These are phyloP conservation scores for Ogataea saltuana DNA, from an alignment of 805 yeast species.

Conservation along the genomic window DNA sequence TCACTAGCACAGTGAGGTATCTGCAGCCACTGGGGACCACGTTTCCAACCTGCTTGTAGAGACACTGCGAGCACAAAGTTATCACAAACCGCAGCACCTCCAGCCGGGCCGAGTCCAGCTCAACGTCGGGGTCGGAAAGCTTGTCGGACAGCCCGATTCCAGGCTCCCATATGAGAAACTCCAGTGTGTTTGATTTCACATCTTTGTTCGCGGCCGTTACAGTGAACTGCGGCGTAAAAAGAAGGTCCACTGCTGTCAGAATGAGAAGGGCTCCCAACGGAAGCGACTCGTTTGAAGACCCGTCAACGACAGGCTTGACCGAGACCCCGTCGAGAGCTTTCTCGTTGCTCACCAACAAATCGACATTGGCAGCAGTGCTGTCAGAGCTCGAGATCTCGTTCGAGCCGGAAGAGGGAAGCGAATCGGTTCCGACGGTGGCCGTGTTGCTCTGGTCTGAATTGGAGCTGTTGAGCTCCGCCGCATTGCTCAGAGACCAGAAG, in stretches of 20 bases:
- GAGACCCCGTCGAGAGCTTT: constrained; percentile 19
- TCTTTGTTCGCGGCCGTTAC: constrained; percentile 29
- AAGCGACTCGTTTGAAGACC: constrained; percentile 11
- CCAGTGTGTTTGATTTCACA: constrained; percentile 32
- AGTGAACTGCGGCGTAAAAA: constrained; percentile 61
- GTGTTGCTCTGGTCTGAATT: constrained; percentile 16
- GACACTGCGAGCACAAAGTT: constrained; percentile 57
- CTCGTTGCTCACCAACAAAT: constrained; percentile 13
- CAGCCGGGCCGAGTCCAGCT: constrained; percentile 61
- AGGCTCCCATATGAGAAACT: constrained; percentile 69
- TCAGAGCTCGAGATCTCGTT: constrained; percentile 23
- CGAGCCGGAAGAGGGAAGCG: constrained; percentile 24
- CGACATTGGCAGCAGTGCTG: constrained; percentile 21
- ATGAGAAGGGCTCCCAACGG: constrained; percentile 44
- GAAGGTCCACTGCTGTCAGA: constrained; percentile 42
- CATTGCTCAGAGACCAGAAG: constrained; percentile 44
- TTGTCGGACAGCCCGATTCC: constrained; percentile 58
- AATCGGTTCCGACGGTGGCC: constrained; percentile 28
- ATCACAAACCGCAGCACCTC: constrained; percentile 66
- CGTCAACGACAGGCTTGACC: constrained; percentile 17
- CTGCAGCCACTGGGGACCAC: constrained; percentile 57
- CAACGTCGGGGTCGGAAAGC: constrained; percentile 36
- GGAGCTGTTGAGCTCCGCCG: constrained; percentile 17
- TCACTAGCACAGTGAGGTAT: constrained; percentile 56
- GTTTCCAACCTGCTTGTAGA: constrained; percentile 49